These are phyloP conservation scores for Vitis rupestris DNA, from an alignment of 164 flowering plant species.

Conservation along the genomic window DNA sequence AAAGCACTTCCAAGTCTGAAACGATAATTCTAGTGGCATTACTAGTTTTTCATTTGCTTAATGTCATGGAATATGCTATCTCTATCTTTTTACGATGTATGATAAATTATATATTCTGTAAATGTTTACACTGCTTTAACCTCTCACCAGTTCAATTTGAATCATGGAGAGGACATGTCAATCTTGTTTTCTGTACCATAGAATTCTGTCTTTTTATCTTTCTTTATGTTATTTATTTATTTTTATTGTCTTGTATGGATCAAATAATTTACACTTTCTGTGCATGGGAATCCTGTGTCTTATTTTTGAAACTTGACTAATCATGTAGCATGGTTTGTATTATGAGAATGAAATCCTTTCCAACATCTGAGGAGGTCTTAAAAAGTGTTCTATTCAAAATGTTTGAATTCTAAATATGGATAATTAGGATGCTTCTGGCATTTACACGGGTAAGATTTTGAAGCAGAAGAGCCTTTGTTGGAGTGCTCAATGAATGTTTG, in stretches of 20 bases:
- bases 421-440: not conserved
- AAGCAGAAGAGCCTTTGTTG: not conserved
- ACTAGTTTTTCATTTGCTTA: not conserved
- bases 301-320: not conserved
- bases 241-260: not conserved
- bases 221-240: not conserved
- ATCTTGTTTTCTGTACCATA: too few species aligned
- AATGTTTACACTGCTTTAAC: not conserved
- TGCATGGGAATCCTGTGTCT: not conserved
- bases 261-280: not conserved
- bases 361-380: not conserved
- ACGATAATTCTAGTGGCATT: not conserved
- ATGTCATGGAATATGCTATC: not conserved
- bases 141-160: not conserved
- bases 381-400: not conserved
- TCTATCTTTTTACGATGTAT: not conserved
- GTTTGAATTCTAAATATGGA: not conserved
- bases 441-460: not conserved
- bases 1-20: conserved; percentile 6
- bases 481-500: too few species aligned
- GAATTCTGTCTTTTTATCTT: not conserved
- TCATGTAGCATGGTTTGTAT: not conserved
- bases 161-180: too few species aligned
- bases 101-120: not conserved
- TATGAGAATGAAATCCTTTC: not conserved